A percentile compares a stretch with the other conserved stretches of the same genome.
phyloP scores from a whole-genome alignment of 208 protist species.

The Leishmania lainsoni region DNA sequence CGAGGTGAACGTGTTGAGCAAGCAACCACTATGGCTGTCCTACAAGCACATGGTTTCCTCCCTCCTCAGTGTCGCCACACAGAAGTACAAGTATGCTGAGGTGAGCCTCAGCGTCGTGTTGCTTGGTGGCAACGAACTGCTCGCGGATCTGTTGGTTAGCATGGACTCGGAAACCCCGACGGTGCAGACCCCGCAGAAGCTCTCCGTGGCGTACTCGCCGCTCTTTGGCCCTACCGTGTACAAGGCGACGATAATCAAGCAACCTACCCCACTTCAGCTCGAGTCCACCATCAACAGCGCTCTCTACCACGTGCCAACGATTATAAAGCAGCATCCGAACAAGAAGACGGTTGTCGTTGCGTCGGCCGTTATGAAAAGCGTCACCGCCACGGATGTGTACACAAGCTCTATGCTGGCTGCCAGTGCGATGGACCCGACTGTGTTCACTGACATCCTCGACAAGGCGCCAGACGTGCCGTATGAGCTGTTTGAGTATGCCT shows the following conservation, averaged over 20 bases:
- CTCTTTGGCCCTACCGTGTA: conserved; percentile 65
- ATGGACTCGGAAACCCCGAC: conserved; percentile 25
- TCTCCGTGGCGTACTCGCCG: conserved; percentile 57
- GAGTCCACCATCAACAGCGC: conserved; percentile 57
- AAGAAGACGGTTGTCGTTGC: conserved; percentile 49
- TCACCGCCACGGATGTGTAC: conserved; percentile 51
- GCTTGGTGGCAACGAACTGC: conserved; percentile 42
- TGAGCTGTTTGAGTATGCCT: conserved; percentile 66
- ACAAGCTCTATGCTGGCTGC: conserved; percentile 56
- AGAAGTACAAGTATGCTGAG: conserved; percentile 53
- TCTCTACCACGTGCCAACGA: conserved; percentile 42
- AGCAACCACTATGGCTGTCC: conserved; percentile 67
- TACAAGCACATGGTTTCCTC: conserved; percentile 66
- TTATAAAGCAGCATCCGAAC: conserved; percentile 33
- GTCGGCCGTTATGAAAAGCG: conserved; percentile 60
- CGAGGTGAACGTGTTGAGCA: conserved; percentile 44
- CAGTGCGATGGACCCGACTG: conserved; percentile 35
- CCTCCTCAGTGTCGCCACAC: conserved; percentile 43
- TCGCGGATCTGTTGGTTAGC: conserved; percentile 38
- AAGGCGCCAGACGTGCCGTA: conserved; percentile 45
- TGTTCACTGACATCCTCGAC: conserved; percentile 52
- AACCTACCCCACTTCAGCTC: conserved; percentile 46
- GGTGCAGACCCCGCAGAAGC: conserved; percentile 31
- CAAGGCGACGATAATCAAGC: conserved; percentile 57
- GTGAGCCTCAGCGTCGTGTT: conserved; percentile 55